Conservation (phyloP, 441 rosid genomes). For the Cnidoscolus chayamansa region DNA sequence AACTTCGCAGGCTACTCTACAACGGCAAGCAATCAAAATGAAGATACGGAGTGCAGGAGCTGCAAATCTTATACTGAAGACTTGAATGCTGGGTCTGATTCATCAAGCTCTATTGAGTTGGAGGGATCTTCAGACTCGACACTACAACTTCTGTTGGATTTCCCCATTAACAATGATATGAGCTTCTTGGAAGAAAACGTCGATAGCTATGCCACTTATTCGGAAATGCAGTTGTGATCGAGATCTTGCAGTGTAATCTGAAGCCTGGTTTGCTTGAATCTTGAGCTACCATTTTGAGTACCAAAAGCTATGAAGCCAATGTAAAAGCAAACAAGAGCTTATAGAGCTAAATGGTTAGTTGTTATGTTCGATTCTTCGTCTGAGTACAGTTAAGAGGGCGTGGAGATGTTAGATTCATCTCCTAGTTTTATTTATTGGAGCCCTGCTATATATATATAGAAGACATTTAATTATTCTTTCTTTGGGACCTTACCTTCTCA, state of each 20-base stretch:
- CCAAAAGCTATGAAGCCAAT: background rate
- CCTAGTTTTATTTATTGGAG: background rate
- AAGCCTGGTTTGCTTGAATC: background rate
- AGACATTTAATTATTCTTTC: slow-evolving; percentile 8
- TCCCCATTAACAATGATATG: slow-evolving; percentile 87
- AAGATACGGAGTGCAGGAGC: slow-evolving; percentile 46
- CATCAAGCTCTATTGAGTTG: slow-evolving; percentile 45
- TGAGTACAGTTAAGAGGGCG: slow-evolving; percentile 12
- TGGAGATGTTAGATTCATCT: background rate
- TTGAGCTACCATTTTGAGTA: slow-evolving; percentile 16
- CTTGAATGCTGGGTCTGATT: slow-evolving; percentile 38
- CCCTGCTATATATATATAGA: slow-evolving; percentile 9
- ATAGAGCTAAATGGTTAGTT: background rate
- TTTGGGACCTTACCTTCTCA: background rate
- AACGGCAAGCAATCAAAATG: slow-evolving; percentile 30
- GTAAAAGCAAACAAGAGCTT: slow-evolving; percentile 18
- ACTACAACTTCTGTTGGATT: slow-evolving; percentile 69
- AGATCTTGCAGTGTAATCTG: background rate
- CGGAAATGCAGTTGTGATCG: slow-evolving; percentile 16
- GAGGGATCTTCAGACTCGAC: slow-evolving; percentile 72
- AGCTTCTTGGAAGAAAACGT: slow-evolving; percentile 69
- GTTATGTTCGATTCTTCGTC: slow-evolving; percentile 5
- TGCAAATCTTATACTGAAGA: slow-evolving; percentile 33
- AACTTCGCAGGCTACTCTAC: slow-evolving; percentile 29
- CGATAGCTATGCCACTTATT: slow-evolving; percentile 32